Evolutionary conservation across 441 rosid species (phyloP), one percentile per base, ranked within the genome.

Genomic region (Adansonia madagascariensis): DNA sequence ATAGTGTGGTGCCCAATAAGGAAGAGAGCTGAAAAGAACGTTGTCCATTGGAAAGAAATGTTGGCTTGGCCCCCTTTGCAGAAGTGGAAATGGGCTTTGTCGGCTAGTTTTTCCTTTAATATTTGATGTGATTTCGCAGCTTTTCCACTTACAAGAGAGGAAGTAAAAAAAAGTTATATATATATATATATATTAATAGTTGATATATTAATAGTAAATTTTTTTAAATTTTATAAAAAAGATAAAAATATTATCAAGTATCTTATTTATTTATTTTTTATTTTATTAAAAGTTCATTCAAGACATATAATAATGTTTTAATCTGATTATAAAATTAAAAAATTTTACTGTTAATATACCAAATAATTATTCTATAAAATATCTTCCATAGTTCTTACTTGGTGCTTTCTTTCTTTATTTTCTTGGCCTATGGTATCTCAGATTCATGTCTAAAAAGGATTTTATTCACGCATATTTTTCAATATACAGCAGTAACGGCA

Each of bases 61-160:
- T 14, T 1, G 15, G 18, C 14, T 2, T 43, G 3, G 31, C 24
- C 27, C 43, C 69, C 47, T 11, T 39, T 6, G 24, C 6, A 15
- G 70, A 3, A 62, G n/a, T 15, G 49, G 14, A 65, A 65, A 65
- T 67, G 72, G 72, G 55, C 31, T 44, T 18, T 44, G 71, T 44
- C 71, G 31, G 27, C 53, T 15, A 41, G 41, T 1, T 24, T 11
- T 4, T 3, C 41, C 17, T 31, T 31, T 41, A 39, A 9, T n/a
- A 2, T 4, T 4, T 41, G 24, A 65, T 65, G 14, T 65, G 52
- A 62, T 62, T 62, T 31, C 9, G 18, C 18, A 7, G 50, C n/a
- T 65, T 15, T 41, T 46, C 35, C 7, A 2, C 46, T 35, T 35
- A 35, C 39, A 35, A 35, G 4, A 35, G 4, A 35, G 1, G 3